Base-by-base conservation (phyloP, 1,284 basidiomycete species). In the Farysia itapuensis region DNA sequence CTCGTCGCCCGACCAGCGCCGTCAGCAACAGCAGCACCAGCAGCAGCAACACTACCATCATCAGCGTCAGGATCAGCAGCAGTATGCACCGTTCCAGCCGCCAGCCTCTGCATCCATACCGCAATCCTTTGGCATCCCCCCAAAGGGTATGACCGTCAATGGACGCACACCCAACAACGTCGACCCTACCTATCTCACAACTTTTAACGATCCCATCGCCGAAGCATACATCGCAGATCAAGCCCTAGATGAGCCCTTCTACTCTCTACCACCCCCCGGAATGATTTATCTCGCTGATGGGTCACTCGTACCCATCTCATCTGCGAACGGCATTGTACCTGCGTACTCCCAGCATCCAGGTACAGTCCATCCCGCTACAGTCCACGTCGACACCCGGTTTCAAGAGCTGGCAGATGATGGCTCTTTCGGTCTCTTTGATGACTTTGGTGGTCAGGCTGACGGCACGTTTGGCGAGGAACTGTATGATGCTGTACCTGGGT, bases 181-280 rank as follows among this genome's bases (percentile, higher is more conserved):
- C 26, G 34, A 46, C 12, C 45, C 36, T 30, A 40, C 33, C 39
- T 53, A 60, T 19, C 57, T 60, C 36, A 50, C 29, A 13, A 53
- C 57, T 0, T 60, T 53, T 13, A 50, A 60, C 18, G 57, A 60
- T 26, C 57, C 57, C 9, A 54, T 60, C 30, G 57, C 57, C 9
- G 43, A 60, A 28, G 57, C 57, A 6, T 60, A 60, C 30, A 60
- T 60, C 22, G 50, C 57, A 4, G 50, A 45, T 4, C 57, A 60
- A 26, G 43, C 39, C 0, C 33, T 60, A 2, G 43, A 53, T 18
- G 57, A 60, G 39, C 50, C 57, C 4, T 60, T 60, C 57, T 60
- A 60, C 35, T 60, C 57, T 5, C 26, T 60, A 3, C 46, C 50
- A 4, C 43, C 57, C 11, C 46, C 57, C 14, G 40, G 34, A 2